Evolutionary conservation across 257 asterid species (phyloP).

Genomic region (Cynanchum wilfordii): DNA sequence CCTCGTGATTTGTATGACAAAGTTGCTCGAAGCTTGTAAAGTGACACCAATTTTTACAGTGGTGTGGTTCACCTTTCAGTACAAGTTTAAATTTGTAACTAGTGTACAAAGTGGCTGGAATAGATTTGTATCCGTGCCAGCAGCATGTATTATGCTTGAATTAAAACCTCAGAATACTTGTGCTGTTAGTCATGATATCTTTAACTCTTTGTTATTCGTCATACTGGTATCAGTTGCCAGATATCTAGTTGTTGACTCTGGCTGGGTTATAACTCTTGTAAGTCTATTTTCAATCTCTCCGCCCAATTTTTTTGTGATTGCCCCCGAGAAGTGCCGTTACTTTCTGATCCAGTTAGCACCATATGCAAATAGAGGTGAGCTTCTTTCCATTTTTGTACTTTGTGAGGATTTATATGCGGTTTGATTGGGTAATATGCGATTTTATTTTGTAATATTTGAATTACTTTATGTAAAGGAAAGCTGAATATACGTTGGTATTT

Average conservation of each 20-base stretch:
- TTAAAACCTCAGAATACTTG: background rate
- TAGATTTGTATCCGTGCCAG: background rate
- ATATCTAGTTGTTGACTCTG: background rate
- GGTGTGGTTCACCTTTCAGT: background rate
- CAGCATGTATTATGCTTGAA: background rate
- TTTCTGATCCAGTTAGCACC: background rate
- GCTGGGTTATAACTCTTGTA: background rate
- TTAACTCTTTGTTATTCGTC: background rate
- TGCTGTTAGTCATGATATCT: background rate
- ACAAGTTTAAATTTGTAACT: background rate
- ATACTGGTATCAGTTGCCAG: background rate
- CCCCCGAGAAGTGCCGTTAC: background rate
- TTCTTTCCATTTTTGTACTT: background rate
- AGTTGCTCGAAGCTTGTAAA: conserved; percentile 78
- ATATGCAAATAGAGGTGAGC: background rate
- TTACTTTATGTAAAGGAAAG: background rate
- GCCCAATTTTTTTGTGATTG: background rate
- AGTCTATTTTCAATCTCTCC: background rate
- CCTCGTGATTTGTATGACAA: conserved; percentile 88
- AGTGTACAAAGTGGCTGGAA: background rate
- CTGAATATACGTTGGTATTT: too few relatives aligned
- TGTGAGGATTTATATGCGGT: too few relatives aligned
- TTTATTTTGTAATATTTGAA: background rate
- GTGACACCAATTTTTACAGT: background rate
- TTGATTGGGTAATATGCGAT: background rate